Evolutionary conservation across 2,329 filamentous ascomycete species (phyloP).

Genomic region (Aspergillus tamarii): DNA sequence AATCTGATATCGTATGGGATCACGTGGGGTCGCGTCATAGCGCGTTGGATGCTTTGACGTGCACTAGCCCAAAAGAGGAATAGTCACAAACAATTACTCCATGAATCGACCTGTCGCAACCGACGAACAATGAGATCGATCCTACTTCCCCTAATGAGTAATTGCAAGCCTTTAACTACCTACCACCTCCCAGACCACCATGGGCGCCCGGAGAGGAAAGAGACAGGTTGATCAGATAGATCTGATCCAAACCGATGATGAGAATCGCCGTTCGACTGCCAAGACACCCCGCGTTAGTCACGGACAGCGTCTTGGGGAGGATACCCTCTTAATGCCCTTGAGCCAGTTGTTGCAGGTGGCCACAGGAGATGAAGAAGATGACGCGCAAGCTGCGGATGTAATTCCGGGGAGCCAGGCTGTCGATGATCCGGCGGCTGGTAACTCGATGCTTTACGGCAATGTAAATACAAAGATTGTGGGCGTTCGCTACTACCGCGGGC

Average conservation of each 20-base stretch:
- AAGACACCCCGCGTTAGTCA: constrained; percentile 20
- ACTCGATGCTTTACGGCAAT: constrained; percentile 43
- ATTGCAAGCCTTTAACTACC: background rate
- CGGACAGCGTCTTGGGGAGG: constrained; percentile 34
- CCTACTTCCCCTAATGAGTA: background rate
- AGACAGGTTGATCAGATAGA: constrained; percentile 31
- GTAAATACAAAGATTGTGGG: constrained; percentile 63
- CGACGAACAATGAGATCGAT: background rate
- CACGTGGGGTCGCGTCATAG: constrained; percentile 22
- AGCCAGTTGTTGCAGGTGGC: constrained; percentile 32
- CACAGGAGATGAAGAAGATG: constrained; percentile 38
- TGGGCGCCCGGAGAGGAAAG: constrained; percentile 23
- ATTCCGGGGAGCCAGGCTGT: constrained; percentile 36
- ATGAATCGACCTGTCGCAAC: background rate
- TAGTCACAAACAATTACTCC: background rate
- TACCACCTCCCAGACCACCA: constrained; percentile 5
- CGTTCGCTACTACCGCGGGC: constrained; percentile 64
- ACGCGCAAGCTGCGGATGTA: constrained; percentile 37
- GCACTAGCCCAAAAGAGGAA: constrained; percentile 9
- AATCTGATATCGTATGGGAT: background rate
- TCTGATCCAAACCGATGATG: constrained; percentile 29
- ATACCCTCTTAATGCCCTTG: constrained; percentile 34
- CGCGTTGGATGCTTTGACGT: constrained; percentile 7
- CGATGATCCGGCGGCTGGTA: constrained; percentile 40
- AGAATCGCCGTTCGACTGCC: constrained; percentile 4